phyloP scores from a whole-genome alignment of 2,329 filamentous ascomycete species.

The Colletotrichum chlorophyti region DNA sequence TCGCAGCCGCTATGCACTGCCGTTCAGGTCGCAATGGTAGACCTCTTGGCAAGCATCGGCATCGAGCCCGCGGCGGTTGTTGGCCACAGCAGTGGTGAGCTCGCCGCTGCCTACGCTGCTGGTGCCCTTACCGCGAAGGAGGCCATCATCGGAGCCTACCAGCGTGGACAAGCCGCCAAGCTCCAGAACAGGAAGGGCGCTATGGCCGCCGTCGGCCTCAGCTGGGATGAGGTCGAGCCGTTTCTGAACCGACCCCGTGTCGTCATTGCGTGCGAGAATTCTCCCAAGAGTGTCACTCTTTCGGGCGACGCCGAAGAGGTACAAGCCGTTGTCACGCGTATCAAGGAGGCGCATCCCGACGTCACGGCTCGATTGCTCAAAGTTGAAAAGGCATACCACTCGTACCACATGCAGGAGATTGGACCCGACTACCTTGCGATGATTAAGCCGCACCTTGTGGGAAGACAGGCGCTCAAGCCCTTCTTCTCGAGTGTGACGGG shows the following conservation, averaged over 20 bases:
- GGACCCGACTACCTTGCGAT: not conserved
- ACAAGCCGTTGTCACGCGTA: constrained; percentile 23
- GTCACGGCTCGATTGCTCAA: constrained; percentile 33
- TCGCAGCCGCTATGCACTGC: constrained; percentile 43
- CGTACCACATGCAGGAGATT: constrained; percentile 27
- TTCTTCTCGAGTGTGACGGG: no score
- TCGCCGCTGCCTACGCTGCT: constrained; percentile 41
- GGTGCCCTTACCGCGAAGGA: constrained; percentile 37
- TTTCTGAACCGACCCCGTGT: constrained; percentile 23
- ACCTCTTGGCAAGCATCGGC: constrained; percentile 40
- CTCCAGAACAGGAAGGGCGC: constrained; percentile 33
- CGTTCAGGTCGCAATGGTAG: constrained; percentile 48
- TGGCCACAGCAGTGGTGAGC: constrained; percentile 52
- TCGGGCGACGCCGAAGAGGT: constrained; percentile 31
- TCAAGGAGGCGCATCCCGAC: constrained; percentile 29
- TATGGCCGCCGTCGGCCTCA: constrained; percentile 44
- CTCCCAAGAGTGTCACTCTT: constrained; percentile 34
- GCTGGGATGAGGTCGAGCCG: constrained; percentile 1
- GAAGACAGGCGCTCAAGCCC: no score
- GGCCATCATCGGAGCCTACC: constrained; percentile 48
- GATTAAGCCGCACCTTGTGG: not conserved
- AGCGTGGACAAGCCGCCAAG: constrained; percentile 41
- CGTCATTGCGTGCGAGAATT: constrained; percentile 34
- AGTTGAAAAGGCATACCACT: constrained; percentile 40
- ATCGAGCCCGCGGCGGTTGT: constrained; percentile 42